Base-by-base conservation (phyloP, 805 yeast genomes). In the Wickerhamiella siamensis region DNA sequence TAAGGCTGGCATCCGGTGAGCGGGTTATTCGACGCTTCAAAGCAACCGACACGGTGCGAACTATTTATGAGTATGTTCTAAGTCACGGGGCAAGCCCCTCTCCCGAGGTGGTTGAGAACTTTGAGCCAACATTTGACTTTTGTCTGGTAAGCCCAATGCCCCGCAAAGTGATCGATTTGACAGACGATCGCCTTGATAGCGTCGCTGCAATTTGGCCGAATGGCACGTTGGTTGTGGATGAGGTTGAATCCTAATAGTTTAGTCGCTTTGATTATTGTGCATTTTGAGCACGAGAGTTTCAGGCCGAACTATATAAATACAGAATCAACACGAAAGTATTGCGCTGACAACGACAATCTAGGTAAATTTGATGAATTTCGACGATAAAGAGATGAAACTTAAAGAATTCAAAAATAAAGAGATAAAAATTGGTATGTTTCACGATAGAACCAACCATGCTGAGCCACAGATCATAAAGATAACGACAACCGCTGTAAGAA, bases 391-490 rank as follows among this genome's bases (percentile, higher is more conserved):
- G n/a, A n/a, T n/a, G n/a, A n/a, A n/a, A n/a, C n/a, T n/a, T n/a
- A n/a, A n/a, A n/a, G n/a, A n/a, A n/a, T n/a, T n/a, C n/a, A n/a
- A n/a, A n/a, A n/a, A n/a, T n/a, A n/a, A n/a, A n/a, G n/a, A n/a
- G n/a, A n/a, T n/a, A n/a, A n/a, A n/a, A n/a, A n/a, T n/a, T n/a
- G n/a, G n/a, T n/a, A n/a, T n/a, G n/a, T n/a, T n/a, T n/a, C n/a
- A n/a, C n/a, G n/a, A 50, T 10, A 50, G 14, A 1, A 49, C 43
- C 34, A 50, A 47, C 62, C 57, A 56, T 19, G 40, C 47, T 18
- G 87, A 83, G 74, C 94, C 94, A 78, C 77, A 83, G 18, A 75
- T 57, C 20, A 83, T 51, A 3, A 69, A 54, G 3, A 74, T 72
- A 43, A 82, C 58, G 0, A 80, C 78, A 9, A 82, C 58, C 1